Percentiles rank a stretch among this genome's conserved stretches.
Conservation (phyloP, 176 grass and related monocot genomes). For the Tillandsia fasciculata region DNA sequence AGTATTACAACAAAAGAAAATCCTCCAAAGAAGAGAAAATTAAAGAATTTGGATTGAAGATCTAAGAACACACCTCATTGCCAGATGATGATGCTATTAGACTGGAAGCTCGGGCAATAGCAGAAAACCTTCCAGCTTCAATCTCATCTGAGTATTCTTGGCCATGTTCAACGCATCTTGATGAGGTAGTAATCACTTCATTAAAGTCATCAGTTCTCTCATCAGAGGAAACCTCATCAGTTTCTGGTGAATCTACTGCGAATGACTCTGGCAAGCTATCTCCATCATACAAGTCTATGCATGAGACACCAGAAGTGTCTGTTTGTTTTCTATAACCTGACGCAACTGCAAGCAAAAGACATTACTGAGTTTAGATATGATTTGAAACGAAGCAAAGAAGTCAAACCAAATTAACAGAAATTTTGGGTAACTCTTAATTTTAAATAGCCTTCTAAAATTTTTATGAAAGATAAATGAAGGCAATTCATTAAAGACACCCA, state of each 20-base stretch:
- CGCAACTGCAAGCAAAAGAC: neutral
- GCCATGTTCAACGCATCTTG: neutral
- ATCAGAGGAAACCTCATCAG: neutral
- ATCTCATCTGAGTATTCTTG: neutral
- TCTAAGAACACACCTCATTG: neutral
- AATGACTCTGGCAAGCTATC: neutral
- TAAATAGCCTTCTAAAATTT: too few species aligned
- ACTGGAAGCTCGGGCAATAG: neutral
- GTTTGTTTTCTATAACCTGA: neutral
- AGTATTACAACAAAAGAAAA: neutral
- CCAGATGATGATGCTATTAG: neutral
- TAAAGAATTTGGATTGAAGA: neutral
- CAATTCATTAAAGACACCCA: too few species aligned
- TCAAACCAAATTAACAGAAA: neutral
- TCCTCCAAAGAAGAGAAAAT: neutral
- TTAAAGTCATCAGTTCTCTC: neutral
- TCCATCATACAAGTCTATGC: slow-evolving; percentile 3
- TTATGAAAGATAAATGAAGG: too few species aligned
- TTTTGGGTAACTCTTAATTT: neutral
- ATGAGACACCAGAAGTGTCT: neutral
- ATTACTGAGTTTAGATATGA: neutral
- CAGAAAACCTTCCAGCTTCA: neutral
- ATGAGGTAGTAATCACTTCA: neutral
- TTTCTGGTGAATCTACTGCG: neutral
- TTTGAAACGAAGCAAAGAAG: neutral